These are phyloP conservation scores for Candida sanyaensis DNA, from an alignment of 1,139 yeast species.

Conservation along the genomic window DNA sequence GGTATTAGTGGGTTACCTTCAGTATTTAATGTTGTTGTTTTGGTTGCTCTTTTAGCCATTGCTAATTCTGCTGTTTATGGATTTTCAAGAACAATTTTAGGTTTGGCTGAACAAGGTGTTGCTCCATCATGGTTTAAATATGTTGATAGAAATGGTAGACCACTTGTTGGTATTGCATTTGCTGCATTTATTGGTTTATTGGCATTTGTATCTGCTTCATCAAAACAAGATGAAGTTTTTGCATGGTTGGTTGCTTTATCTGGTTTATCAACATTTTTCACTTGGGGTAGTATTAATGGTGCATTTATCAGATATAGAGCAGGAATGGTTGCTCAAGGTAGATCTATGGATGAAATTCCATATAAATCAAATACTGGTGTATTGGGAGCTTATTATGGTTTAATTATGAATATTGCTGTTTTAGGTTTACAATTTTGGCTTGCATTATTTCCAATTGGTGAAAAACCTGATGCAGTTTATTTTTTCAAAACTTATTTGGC, in stretches of 20 bases:
- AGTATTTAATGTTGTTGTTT: conserved; percentile 43
- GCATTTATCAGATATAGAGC: conserved; percentile 41
- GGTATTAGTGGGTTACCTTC: conserved; percentile 45
- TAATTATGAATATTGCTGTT: conserved; percentile 32
- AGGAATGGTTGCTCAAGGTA: conserved; percentile 28
- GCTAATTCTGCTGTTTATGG: conserved; percentile 50
- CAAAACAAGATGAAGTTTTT: conserved; percentile 38
- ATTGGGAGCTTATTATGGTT: conserved; percentile 34
- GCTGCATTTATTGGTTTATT: conserved; percentile 41
- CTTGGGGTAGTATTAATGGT: conserved; percentile 45
- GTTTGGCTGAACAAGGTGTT: conserved; percentile 42
- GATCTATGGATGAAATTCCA: conserved; percentile 31
- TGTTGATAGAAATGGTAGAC: conserved; percentile 45
- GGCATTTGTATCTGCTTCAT: conserved; percentile 44
- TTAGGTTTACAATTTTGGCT: conserved; percentile 46
- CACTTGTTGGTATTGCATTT: conserved; percentile 38
- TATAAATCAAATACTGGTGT: conserved; percentile 37
- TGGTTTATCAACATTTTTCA: conserved; percentile 43
- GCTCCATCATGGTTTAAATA: conserved; percentile 39
- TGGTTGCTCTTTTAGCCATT: conserved; percentile 44
- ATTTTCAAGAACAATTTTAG: conserved; percentile 43
- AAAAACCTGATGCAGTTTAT: conserved; percentile 26
- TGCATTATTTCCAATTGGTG: conserved; percentile 38
- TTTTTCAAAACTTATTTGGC: conserved; percentile 41
- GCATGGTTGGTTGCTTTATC: conserved; percentile 44